These are phyloP conservation scores for Chenopodium album DNA, from an alignment of 148 eudicot species.

Conservation along the genomic window DNA sequence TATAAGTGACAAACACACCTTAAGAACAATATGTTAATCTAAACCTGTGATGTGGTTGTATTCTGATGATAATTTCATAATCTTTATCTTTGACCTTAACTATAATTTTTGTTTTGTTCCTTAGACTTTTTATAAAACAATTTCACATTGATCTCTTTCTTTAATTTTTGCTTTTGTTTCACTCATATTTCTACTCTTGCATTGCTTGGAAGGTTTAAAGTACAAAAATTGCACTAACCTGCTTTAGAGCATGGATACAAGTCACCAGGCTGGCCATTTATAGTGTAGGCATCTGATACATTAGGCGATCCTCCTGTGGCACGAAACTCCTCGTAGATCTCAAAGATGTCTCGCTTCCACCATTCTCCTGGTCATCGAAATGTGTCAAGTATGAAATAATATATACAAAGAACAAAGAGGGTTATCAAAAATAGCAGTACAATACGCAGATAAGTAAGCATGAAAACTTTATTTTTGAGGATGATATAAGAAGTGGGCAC, in stretches of 20 bases:
- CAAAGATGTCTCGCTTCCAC: slow-evolving; percentile 39
- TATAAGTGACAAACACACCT: neutral
- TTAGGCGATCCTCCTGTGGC: slow-evolving; percentile 44
- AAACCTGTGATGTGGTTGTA: neutral
- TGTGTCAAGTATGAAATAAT: too few species aligned
- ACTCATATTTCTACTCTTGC: neutral
- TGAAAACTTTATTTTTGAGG: neutral
- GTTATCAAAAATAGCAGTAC: neutral
- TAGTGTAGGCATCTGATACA: slow-evolving; percentile 47
- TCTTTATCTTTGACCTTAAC: neutral
- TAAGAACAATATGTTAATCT: neutral
- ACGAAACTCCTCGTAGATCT: slow-evolving; percentile 23
- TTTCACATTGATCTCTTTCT: neutral
- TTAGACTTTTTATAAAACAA: too few species aligned
- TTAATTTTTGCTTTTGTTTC: neutral
- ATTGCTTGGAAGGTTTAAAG: neutral
- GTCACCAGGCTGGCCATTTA: slow-evolving; percentile 71
- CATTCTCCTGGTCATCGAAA: slow-evolving; percentile 40
- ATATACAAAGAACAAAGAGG: neutral
- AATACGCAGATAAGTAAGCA: neutral
- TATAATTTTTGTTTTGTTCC: too few species aligned
- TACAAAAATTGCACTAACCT: slow-evolving; percentile 34
- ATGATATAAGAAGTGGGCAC: neutral
- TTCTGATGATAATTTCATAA: neutral
- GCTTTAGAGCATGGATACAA: slow-evolving; percentile 47